Evolutionary conservation across 768 basidiomycete species (phyloP), one percentile per base, ranked within the genome.

Genomic region (Trametes maxima): DNA sequence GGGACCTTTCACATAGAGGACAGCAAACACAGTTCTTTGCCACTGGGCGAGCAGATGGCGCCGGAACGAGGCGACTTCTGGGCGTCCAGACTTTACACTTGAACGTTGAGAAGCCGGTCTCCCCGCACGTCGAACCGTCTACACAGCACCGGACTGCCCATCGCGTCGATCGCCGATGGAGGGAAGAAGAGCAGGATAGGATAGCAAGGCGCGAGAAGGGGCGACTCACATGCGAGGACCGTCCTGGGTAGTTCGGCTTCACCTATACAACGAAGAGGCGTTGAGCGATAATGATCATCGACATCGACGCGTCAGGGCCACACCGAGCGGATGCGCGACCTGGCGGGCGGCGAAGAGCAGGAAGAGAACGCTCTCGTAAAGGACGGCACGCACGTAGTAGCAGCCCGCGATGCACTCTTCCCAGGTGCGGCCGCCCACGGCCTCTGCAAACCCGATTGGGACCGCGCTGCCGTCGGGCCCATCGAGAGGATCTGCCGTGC

Each of bases 181-280:
- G 3, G 7, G 11, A 4, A 36, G 28, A 21, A 21, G 6, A 24
- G 28, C 46, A 39, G 22, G 25, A 36, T 44, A 43, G 25, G 37
- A 35, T 28, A 14, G 2, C 8, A 16, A 24, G 37, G 21, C 12
- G 22, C 21, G 54, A 35, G 42, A 43, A 54, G 17, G 37, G 57
- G 44, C 46, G 33, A 84, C 91, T 78, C 69, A 91, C 94, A 81
- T 94, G 94, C 43, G 90, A 92, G 10, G 90, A 93, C 62, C 93
- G 80, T 42, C 92, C 92, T 7, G 93, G 94, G 75, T 95, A 95
- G 69, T 95, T 95, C 37, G 90, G 90, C 74, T 92, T 92, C 52
- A 92, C 80, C 88, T 86, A 44, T 22, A 49, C n/a, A 16, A 43
- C 3, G 44, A 12, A 25, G 44, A 51, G 50, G 13, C 7, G 51